phyloP scores from a whole-genome alignment of 495 filamentous ascomycete species.

The Aspergillus panamensis region DNA sequence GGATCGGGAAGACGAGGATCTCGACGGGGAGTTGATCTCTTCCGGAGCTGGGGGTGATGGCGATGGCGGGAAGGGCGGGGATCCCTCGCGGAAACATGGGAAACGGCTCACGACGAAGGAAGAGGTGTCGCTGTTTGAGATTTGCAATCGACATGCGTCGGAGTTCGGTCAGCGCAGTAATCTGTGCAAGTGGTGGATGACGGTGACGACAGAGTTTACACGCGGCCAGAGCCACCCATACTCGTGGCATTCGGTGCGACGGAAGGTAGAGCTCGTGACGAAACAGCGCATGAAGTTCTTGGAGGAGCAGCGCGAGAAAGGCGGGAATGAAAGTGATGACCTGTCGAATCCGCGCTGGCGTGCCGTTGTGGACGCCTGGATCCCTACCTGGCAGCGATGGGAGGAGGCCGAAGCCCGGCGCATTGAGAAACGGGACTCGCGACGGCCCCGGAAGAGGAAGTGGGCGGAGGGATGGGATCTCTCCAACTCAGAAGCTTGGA shows the following conservation, averaged over 20 bases:
- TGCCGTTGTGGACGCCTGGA: slow-evolving; percentile 41
- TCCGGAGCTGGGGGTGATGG: neutral
- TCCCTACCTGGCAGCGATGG: slow-evolving; percentile 44
- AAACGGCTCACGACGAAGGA: slow-evolving; percentile 44
- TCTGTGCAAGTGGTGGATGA: slow-evolving; percentile 48
- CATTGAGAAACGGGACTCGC: slow-evolving; percentile 42
- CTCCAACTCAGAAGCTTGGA: slow-evolving; percentile 13
- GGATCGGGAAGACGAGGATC: slow-evolving; percentile 7
- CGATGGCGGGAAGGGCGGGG: neutral
- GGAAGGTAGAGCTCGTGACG: slow-evolving; percentile 45
- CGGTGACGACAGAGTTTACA: slow-evolving; percentile 40
- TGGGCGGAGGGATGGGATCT: slow-evolving; percentile 15
- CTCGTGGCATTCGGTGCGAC: slow-evolving; percentile 47
- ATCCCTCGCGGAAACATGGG: slow-evolving; percentile 36
- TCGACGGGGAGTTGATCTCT: slow-evolving; percentile 3
- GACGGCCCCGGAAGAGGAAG: slow-evolving; percentile 39
- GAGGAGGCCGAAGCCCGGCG: slow-evolving; percentile 38
- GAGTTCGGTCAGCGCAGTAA: slow-evolving; percentile 46
- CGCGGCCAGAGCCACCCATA: slow-evolving; percentile 40
- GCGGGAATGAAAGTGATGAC: slow-evolving; percentile 26
- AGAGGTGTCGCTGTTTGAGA: slow-evolving; percentile 42
- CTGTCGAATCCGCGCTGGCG: slow-evolving; percentile 42
- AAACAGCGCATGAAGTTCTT: slow-evolving; percentile 44
- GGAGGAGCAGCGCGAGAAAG: slow-evolving; percentile 35
- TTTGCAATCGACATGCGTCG: slow-evolving; percentile 40